Base-by-base conservation (phyloP, 2,329 filamentous ascomycete species). In the Pseudocercospora fuligena region DNA sequence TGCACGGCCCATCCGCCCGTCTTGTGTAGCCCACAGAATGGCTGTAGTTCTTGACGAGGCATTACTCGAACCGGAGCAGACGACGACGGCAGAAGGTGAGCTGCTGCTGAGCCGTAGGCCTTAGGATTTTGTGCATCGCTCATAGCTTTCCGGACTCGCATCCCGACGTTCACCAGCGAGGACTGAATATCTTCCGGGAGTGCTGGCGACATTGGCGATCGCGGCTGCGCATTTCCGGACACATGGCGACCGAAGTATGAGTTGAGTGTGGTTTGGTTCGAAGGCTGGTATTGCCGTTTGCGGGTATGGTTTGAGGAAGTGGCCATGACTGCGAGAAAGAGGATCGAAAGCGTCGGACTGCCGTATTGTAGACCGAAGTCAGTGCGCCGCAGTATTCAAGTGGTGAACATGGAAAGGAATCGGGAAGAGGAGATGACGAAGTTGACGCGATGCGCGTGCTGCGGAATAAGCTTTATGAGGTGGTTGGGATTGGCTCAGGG, bases 61-160 rank as follows among this genome's bases (percentile, higher is more conserved):
- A 67, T 67, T 11, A 68, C 53, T 56, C 63, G 70, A 64, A 65
- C 66, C 58, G 69, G 73, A 73, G 79, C 70, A 74, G 73, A 51
- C 68, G 71, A 61, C 73, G 74, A 31, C 47, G 75, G 83, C 56
- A 54, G 59, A 63, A 29, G 60, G n/a, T 43, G 7, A 73, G 69
- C 68, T 29, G 65, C 70, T 11, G 68, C 56, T 19, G 56, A 49
- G 5, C 69, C 69, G 21, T 77, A 31, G 2, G 75, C 82, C 68
- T 81, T 77, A 78, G 86, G 86, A 1, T 92, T 97, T 85, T 97
- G 97, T 66, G 94, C 94, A 78, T 97, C 94, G 0, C 93, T 91
- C 7, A 98, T 91, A 11, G 92, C 92, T 82, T 98, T 98, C 77
- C 94, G 91, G 60, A 98, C 87, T 25, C 94, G 90, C 93, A 97